Evolutionary conservation across 306 rosid genomes (phyloP).

Genomic region (Pterocarpus macrocarpus): DNA sequence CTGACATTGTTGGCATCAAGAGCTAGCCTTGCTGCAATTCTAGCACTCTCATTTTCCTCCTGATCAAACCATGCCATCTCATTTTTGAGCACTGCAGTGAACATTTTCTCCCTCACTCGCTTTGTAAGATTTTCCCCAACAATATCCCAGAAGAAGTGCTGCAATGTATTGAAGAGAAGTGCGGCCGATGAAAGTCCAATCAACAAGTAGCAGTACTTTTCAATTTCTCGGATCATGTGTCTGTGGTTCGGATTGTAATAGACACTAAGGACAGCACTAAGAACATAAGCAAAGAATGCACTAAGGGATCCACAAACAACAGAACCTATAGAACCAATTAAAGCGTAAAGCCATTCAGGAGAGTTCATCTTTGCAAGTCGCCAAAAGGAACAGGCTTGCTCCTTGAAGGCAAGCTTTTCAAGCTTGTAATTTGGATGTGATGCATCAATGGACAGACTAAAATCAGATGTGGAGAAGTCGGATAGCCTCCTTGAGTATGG

Average conservation of each 20-base stretch:
- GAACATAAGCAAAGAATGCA: constrained; percentile 93
- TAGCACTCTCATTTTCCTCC: constrained; percentile 94
- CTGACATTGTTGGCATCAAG: constrained; percentile 94
- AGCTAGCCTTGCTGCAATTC: constrained; percentile 86
- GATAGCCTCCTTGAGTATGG: constrained; percentile 92
- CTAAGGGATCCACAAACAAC: constrained; percentile 87
- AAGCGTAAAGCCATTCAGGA: constrained; percentile 89
- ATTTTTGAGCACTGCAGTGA: constrained; percentile 76
- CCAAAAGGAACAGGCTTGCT: constrained; percentile 95
- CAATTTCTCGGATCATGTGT: constrained; percentile 81
- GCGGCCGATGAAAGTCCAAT: constrained; percentile 95
- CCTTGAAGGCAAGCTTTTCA: constrained; percentile 87
- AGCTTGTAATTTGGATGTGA: constrained; percentile 72
- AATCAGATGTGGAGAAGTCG: constrained; percentile 94
- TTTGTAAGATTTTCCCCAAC: constrained; percentile 93
- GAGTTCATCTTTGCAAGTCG: constrained; percentile 94
- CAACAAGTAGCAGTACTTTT: constrained; percentile 84
- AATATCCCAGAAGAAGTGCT: constrained; percentile 95
- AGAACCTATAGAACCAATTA: constrained; percentile 85
- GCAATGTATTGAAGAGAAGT: constrained; percentile 90
- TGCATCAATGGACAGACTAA: constrained; percentile 82
- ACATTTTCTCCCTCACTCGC: constrained; percentile 93
- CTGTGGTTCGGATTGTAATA: constrained; percentile 77
- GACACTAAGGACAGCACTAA: constrained; percentile 90
- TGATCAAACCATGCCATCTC: constrained; percentile 98